phyloP scores from a whole-genome alignment of 768 basidiomycete species.

The Tulasnella sp. region DNA sequence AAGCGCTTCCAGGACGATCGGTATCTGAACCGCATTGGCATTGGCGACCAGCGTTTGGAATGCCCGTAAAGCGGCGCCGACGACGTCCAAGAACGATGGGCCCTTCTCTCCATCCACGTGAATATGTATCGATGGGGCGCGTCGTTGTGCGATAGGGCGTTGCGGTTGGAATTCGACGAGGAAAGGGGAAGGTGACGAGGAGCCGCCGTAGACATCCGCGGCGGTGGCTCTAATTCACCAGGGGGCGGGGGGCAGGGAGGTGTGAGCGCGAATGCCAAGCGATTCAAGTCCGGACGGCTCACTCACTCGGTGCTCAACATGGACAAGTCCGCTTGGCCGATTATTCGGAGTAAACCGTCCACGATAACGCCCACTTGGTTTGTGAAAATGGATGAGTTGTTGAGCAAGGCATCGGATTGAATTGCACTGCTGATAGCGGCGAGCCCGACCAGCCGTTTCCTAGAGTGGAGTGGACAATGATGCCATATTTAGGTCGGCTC shows the following conservation, averaged over 20 bases:
- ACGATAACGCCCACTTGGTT: conserved; percentile 67
- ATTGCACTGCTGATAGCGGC: conserved; percentile 76
- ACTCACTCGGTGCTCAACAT: conserved; percentile 67
- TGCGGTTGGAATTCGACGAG: conserved; percentile 74
- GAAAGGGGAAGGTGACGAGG: conserved; percentile 64
- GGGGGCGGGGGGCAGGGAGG: background rate
- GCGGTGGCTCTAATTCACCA: conserved; percentile 49
- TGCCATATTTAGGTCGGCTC: background rate
- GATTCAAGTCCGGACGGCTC: background rate
- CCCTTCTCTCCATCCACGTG: conserved; percentile 87
- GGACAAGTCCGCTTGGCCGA: conserved; percentile 58
- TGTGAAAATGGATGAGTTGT: conserved; percentile 65
- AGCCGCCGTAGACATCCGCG: conserved; percentile 40
- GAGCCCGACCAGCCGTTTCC: conserved; percentile 80
- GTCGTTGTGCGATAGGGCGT: conserved; percentile 70
- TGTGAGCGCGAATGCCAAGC: background rate
- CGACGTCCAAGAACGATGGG: conserved; percentile 67
- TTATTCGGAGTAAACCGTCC: conserved; percentile 62
- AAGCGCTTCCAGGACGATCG: conserved; percentile 63
- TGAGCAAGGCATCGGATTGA: conserved; percentile 79
- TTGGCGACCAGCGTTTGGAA: conserved; percentile 69
- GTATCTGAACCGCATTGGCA: conserved; percentile 71
- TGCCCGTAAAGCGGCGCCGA: conserved; percentile 66
- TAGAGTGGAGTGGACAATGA: conserved; percentile 34
- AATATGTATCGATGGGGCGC: conserved; percentile 83